Percentiles rank a stretch among this genome's conserved stretches.
These are phyloP conservation scores for Starmerella davenportii DNA, from an alignment of 805 yeast genomes.

Conservation along the genomic window DNA sequence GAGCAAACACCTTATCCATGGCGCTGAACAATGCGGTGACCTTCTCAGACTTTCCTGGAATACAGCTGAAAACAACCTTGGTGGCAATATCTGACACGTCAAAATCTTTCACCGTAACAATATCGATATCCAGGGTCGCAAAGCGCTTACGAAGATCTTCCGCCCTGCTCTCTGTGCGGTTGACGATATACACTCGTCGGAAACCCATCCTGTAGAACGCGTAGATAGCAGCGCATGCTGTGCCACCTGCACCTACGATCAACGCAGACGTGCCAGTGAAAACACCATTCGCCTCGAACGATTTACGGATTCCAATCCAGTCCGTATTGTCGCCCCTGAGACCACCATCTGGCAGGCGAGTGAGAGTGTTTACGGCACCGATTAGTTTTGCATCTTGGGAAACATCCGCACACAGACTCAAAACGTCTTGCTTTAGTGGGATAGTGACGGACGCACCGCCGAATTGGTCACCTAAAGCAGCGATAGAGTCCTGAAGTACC, in stretches of 20 bases:
- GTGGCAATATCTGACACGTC: conserved; percentile 27
- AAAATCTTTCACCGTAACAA: conserved; percentile 40
- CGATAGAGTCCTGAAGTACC: conserved; percentile 36
- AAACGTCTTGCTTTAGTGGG: conserved; percentile 73
- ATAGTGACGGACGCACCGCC: conserved; percentile 96
- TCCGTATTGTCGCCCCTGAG: conserved; percentile 83
- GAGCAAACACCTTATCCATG: conserved; percentile 4
- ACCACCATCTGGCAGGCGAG: conserved; percentile 32
- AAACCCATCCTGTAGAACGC: conserved; percentile 73
- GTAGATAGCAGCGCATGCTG: conserved; percentile 83
- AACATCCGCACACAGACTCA: conserved; percentile 44
- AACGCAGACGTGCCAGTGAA: conserved; percentile 35
- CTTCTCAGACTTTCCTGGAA: conserved; percentile 13
- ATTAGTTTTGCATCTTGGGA: conserved; percentile 63
- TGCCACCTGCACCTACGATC: conserved; percentile 94
- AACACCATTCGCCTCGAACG: conserved; percentile 48
- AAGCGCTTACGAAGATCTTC: conserved; percentile 40
- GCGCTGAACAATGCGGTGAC: not conserved
- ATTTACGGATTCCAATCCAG: conserved; percentile 70
- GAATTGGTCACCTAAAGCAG: conserved; percentile 32
- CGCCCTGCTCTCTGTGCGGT: conserved; percentile 59
- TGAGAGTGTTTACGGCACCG: conserved; percentile 87
- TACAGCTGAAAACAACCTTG: conserved; percentile 23
- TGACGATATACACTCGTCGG: conserved; percentile 52
- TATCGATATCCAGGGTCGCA: conserved; percentile 25